phyloP scores from a whole-genome alignment of 352 stramenopile species.

The Phytophthora ramorum region DNA sequence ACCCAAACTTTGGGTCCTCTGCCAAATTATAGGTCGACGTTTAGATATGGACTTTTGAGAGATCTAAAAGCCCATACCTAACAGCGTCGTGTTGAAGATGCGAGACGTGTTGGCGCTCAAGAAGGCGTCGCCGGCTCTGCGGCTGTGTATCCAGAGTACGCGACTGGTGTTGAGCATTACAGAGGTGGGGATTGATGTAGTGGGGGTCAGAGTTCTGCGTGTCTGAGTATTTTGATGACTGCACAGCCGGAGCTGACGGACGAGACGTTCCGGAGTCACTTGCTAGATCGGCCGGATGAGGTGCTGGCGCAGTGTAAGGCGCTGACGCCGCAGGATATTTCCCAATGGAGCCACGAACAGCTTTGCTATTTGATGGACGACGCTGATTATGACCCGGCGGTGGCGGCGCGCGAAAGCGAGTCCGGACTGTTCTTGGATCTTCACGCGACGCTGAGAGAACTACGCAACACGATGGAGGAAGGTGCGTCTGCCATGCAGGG shows the following conservation, averaged over 20 bases:
- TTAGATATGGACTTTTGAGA: too few species aligned
- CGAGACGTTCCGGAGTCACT: slow-evolving; percentile 52
- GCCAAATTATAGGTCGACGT: too few species aligned
- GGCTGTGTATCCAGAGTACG: slow-evolving; percentile 55
- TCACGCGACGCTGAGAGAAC: slow-evolving; percentile 38
- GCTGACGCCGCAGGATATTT: slow-evolving; percentile 38
- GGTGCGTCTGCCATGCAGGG: slow-evolving; percentile 6
- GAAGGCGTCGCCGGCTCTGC: slow-evolving; percentile 57
- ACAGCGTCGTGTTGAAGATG: slow-evolving; percentile 36
- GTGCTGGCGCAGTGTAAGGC: slow-evolving; percentile 37
- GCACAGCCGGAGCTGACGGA: slow-evolving; percentile 40
- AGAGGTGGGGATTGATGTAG: slow-evolving; percentile 23
- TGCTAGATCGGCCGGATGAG: slow-evolving; percentile 51
- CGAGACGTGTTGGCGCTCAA: slow-evolving; percentile 62
- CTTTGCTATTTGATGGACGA: slow-evolving; percentile 62
- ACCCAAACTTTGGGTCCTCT: too few species aligned
- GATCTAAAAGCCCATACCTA: too few species aligned
- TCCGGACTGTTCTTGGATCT: slow-evolving; percentile 72
- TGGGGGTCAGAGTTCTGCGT: neutral
- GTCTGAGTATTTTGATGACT: neutral
- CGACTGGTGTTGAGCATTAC: slow-evolving; percentile 32
- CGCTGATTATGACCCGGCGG: slow-evolving; percentile 56
- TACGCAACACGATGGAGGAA: slow-evolving; percentile 45
- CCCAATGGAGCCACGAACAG: slow-evolving; percentile 47
- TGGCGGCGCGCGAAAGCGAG: slow-evolving; percentile 65